Conservation (phyloP, 1,284 basidiomycete species). For the Rhodotorula glutinis region DNA sequence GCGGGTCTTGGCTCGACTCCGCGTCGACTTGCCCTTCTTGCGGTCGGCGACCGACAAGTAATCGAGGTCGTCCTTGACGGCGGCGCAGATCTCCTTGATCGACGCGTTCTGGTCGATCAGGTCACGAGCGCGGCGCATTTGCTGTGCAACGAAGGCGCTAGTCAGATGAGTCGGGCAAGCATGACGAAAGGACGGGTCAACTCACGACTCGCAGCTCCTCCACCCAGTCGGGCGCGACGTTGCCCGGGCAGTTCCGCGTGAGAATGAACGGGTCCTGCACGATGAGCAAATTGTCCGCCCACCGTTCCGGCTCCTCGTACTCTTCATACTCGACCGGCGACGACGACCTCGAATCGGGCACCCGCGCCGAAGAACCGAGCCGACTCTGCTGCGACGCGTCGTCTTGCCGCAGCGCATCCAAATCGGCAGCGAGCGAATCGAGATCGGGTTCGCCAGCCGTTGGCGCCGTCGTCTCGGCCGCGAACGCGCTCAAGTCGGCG, state of each 20-base stretch:
- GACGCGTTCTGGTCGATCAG: conserved; percentile 23
- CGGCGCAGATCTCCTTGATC: conserved; percentile 18
- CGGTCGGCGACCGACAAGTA: conserved; percentile 1
- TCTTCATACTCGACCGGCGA: conserved; percentile 32
- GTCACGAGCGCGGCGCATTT: conserved; percentile 27
- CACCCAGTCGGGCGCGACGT: conserved; percentile 41
- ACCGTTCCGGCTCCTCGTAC: conserved; percentile 42
- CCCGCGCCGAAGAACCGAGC: neutral
- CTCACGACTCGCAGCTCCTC: conserved; percentile 29
- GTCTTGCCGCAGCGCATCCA: conserved; percentile 11
- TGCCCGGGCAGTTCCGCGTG: conserved; percentile 47
- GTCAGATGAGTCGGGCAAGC: neutral
- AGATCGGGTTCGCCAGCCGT: neutral
- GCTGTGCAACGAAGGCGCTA: conserved; percentile 1
- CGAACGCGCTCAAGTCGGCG: conserved; percentile 2
- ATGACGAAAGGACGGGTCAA: neutral
- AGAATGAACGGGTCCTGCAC: conserved; percentile 49
- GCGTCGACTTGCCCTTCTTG: neutral
- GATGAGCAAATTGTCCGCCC: conserved; percentile 44
- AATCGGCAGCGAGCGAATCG: conserved; percentile 5
- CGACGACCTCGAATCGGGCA: conserved; percentile 22
- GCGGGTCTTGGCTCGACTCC: neutral
- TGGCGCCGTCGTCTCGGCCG: neutral
- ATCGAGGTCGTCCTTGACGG: neutral
- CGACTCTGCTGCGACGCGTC: neutral